phyloP scores from a whole-genome alignment of 768 basidiomycete species.

The Leccinellum albellum region DNA sequence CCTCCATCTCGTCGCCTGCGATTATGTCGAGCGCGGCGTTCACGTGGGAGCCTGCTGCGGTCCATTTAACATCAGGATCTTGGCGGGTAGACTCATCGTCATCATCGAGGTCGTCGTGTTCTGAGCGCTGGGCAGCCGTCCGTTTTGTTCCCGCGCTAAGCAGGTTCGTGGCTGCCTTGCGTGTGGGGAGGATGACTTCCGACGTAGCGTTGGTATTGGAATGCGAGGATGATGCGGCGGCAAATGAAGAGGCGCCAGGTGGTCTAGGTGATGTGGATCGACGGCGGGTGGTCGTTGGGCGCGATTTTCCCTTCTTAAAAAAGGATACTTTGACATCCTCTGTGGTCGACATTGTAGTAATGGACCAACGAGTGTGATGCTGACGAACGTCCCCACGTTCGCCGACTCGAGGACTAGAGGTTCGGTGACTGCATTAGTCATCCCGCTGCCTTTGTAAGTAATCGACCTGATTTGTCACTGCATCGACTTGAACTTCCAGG shows the following conservation, averaged over 20 bases:
- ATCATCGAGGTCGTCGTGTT: constrained; percentile 37
- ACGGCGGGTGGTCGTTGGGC: constrained; percentile 73
- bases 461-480: constrained; percentile 12
- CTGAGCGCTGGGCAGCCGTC: constrained; percentile 45
- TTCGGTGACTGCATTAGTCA: constrained; percentile 20
- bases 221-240: constrained; percentile 22
- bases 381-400: neutral
- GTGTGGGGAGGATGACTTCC: constrained; percentile 73
- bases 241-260: constrained; percentile 18
- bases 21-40: constrained; percentile 72
- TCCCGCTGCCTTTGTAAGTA: constrained; percentile 6
- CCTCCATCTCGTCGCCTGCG: constrained; percentile 79
- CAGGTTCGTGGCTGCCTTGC: constrained; percentile 64
- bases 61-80: constrained; percentile 73
- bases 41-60: constrained; percentile 69
- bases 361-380: neutral
- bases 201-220: constrained; percentile 31
- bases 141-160: constrained; percentile 77
- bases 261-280: constrained; percentile 61
- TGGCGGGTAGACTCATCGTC: constrained; percentile 43
- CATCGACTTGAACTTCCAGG: neutral
- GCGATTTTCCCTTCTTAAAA: constrained; percentile 81
- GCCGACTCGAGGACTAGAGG: too few relatives aligned
- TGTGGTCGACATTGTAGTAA: constrained; percentile 30
- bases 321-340: constrained; percentile 65